Base-by-base conservation (phyloP, 2,329 filamentous ascomycete species). In the Fusarium fujikuroi region DNA sequence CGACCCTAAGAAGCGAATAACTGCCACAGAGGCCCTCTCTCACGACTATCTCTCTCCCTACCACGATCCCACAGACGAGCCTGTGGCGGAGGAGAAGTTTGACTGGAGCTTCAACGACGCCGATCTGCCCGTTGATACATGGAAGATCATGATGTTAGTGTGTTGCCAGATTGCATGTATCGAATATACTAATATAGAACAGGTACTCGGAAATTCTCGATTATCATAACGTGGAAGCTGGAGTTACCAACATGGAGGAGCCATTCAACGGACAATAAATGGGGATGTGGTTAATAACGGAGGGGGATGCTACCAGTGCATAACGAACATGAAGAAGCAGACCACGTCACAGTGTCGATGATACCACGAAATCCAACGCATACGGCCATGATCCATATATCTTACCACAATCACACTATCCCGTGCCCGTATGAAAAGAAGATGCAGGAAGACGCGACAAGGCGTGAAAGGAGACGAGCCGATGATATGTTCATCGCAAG, bases 61-160 rank as follows among this genome's bases (percentile, higher is more conserved):
- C 86, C 96, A 99, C 84, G 96, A 99, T 81, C 95, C 96, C 14
- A 96, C 93, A 49, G 96, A 99, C 80, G 96, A 99, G 87, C 96
- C 96, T 3, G 92, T 95, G 21, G 94, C 96, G 28, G 94, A 97
- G 70, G 95, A 98, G 87, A 98, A 97, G 85, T 99, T 99, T 79
- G 96, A 99, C 82, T 99, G 96, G 96, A 98, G 95, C 60, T 99
- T 99, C 85, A 98, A 98, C 83, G 96, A 99, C 78, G 96, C 95
- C 53, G 96, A 99, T 81, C 87, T 99, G 64, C 95, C 96, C 2
- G 95, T 98, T 57, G 96, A 99, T 81, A 97, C 95, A n/a, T 99
- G 96, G 96, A 99, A 99, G 87, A 98, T 99, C 81, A 99, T 98
- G 96, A 99, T 99, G 96, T 97, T 88, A 80, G 92, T 60, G 21